Percentiles rank a stretch among this genome's conserved stretches.
These are phyloP conservation scores for Trichoderma erinaceum DNA, from an alignment of 495 filamentous ascomycete genomes.

Conservation along the genomic window DNA sequence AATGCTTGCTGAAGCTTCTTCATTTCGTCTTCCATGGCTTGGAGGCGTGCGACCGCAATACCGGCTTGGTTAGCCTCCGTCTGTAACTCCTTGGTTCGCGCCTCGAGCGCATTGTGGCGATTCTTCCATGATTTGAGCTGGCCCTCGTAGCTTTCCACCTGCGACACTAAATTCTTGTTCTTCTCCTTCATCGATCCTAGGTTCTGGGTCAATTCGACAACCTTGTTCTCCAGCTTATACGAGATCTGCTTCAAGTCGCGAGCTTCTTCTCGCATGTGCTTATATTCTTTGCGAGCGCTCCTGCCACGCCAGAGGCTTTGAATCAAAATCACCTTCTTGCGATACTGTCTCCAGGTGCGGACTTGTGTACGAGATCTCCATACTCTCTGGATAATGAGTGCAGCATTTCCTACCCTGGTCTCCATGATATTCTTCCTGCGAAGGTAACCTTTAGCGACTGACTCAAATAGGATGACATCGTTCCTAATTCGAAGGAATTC, in stretches of 20 bases:
- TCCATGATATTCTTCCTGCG: constrained; percentile 85
- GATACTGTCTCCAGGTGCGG: constrained; percentile 78
- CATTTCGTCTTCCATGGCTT: constrained; percentile 91
- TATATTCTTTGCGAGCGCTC: constrained; percentile 74
- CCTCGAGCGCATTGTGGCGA: constrained; percentile 86
- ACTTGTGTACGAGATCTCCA: constrained; percentile 80
- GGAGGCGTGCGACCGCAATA: constrained; percentile 81
- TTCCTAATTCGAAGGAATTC: constrained; percentile 66
- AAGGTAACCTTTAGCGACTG: constrained; percentile 83
- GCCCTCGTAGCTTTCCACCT: constrained; percentile 92
- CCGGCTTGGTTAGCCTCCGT: constrained; percentile 95
- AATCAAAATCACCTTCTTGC: constrained; percentile 78
- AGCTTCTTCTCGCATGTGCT: constrained; percentile 84
- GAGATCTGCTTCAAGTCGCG: constrained; percentile 98
- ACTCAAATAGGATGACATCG: constrained; percentile 80
- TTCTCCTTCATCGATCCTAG: constrained; percentile 85
- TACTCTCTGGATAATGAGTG: constrained; percentile 78
- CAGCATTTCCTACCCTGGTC: constrained; percentile 88
- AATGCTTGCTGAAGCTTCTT: constrained; percentile 78
- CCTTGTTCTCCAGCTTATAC: constrained; percentile 98
- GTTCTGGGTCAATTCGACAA: constrained; percentile 93
- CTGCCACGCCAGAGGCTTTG: constrained; percentile 93
- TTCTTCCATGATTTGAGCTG: constrained; percentile 93
- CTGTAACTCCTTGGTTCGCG: constrained; percentile 85
- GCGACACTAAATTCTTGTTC: constrained; percentile 80